Evolutionary conservation across 2,329 filamentous ascomycete genomes (phyloP), one percentile per base, ranked within the genome.

Genomic region (Phaeophleospora eucalypticola): DNA sequence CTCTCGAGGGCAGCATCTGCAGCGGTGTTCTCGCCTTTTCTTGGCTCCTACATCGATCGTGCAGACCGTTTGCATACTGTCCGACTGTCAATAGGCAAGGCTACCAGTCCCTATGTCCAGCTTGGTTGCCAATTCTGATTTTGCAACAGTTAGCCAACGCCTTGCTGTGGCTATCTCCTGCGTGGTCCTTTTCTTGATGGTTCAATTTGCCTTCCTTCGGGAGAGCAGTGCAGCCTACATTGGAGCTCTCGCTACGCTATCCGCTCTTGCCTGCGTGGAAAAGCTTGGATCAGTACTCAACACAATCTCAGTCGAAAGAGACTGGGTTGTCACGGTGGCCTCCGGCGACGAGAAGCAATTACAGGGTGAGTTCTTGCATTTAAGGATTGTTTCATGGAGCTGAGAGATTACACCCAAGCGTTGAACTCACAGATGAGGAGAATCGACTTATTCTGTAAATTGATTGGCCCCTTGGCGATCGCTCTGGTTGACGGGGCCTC

Each of bases 221-320:
- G 21, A 37, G 37, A 15, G 57, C n/a, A 32, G 4, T 4, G 6
- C 14, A 2, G 41, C 36, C 18, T 47, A 49, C 2, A 39, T 49
- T 19, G 17, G 51, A 40, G 37, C 66, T 47, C 61, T 73, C 48
- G 54, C 56, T 2, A 21, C 60, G 2, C 60, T 70, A n/a, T 71
- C 77, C 0, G 15, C 79, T 0, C 66, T 87, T 36, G 82, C 83
- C 0, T 86, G 84, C 46, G 58, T 83, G 1, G 86, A 89, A 65
- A 89, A 89, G 62, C 65, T 87, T 7, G 74, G 72, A 12, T 74
- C 81, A 1, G 73, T 83, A 4, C 74, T 81, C 62, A 89, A 88
- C 60, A 72, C 79, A 0, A 78, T 89, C 1, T 73, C 85, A 0
- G 75, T 89, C 0, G 86, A 89, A 63, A 72, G 81, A 58, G 86